Base-by-base conservation (phyloP, 2,329 filamentous ascomycete species). In the Penicillium crustosum region DNA sequence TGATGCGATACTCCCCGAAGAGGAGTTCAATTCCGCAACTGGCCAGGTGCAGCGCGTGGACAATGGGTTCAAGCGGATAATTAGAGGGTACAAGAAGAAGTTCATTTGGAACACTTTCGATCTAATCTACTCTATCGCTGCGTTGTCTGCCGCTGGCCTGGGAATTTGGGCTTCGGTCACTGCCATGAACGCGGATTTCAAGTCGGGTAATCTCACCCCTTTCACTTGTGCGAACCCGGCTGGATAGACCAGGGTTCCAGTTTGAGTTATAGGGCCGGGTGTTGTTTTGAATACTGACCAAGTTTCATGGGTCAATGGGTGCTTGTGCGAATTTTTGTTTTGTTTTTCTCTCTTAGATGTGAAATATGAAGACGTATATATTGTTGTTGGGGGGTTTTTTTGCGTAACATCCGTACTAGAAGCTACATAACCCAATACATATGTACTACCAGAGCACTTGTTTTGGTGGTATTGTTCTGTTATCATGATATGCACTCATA, bases 1-100 rank as follows among this genome's bases (percentile, higher is more conserved):
- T 35, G 64, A 68, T 29, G 62, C 70, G 9, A 64, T 70, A 45
- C 55, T 66, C 4, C 55, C 48, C 6, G 62, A 62, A 12, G 67
- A 69, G 23, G 60, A 60, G 1, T 70, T 68, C 56, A 58, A 70
- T 54, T 48, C 59, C 4, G 21, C 41, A 12, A 61, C 61, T 17
- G 61, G 59, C 6, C 31, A 57, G 19, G 50, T 41, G 8, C 53
- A 57, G 19, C 61, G 53, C 23, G 23, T 59, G n/a, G 61, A 63
- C 19, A 41, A 12, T 17, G 61, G 61, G 21, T 21, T 59, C 13
- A 57, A 59, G 53, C 59, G 61, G 12, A 59, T 48, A 48, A 55
- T 61, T 9, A 60, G 61, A 51, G 61, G 61, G 5, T 63, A 59
- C 21, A 63, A 58, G 48, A 51, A 51, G 50, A 54, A 57, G 31